Evolutionary conservation across 73 alveolate species (phyloP).

Genomic region (Paramecium caudatum): DNA sequence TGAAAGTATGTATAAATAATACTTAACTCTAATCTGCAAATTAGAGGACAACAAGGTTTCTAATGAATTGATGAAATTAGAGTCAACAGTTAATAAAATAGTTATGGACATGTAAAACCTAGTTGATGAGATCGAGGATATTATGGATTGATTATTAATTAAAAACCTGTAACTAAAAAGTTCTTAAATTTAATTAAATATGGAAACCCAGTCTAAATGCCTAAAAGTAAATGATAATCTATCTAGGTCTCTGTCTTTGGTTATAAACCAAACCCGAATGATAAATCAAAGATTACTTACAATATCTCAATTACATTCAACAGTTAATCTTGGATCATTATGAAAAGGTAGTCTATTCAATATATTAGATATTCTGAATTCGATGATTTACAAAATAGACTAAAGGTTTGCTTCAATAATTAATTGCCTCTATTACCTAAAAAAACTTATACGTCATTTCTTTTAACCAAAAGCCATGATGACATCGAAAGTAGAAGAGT

Average conservation of each 20-base stretch:
- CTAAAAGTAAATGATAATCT: background rate
- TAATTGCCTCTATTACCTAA: conserved; percentile 59
- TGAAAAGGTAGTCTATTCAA: background rate
- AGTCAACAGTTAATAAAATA: background rate
- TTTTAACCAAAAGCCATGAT: conserved; percentile 55
- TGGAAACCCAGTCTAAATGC: background rate
- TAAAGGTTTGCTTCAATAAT: conserved; percentile 54
- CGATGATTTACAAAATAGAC: conserved; percentile 45
- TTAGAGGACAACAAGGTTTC: background rate
- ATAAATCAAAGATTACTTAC: conserved; percentile 10
- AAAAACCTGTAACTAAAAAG: too few relatives aligned
- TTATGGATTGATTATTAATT: conserved; percentile 35
- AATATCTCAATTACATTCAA: background rate
- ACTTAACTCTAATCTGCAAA: background rate
- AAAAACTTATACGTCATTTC: conserved; percentile 59
- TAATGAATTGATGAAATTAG: conserved; percentile 26
- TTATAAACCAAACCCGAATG: background rate
- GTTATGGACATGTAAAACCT: conserved; percentile 31
- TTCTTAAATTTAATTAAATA: conserved; percentile 1
- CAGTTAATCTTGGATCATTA: conserved; percentile 10
- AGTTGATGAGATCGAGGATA: conserved; percentile 57
- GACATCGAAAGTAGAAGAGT: conserved; percentile 72
- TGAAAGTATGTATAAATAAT: conserved; percentile 51
- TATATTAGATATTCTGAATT: conserved; percentile 11
- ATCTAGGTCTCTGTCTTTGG: background rate